Percentiles rank a stretch among this genome's conserved stretches.
Evolutionary conservation across 768 basidiomycete species (phyloP).

Genomic region (Pleurotus djamor): DNA sequence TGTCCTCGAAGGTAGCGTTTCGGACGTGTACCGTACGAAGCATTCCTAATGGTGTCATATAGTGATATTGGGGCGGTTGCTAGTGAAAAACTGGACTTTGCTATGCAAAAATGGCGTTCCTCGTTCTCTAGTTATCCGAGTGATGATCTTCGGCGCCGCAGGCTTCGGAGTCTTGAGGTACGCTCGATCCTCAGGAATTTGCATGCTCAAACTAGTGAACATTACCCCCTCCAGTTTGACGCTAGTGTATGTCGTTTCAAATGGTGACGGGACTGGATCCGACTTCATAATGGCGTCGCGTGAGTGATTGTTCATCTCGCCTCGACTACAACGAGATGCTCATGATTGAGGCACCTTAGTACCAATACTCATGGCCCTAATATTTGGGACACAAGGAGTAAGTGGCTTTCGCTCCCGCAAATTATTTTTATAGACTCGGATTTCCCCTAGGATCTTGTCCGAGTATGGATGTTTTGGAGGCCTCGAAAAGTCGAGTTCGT

Average conservation of each 20-base stretch:
- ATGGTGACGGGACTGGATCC: background rate
- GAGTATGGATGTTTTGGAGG: background rate
- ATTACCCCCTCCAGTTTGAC: background rate
- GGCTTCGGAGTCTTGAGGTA: background rate
- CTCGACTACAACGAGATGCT: background rate
- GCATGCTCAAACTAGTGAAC: too few species aligned
- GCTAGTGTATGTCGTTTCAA: slow-evolving; percentile 1
- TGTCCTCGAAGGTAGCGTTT: background rate
- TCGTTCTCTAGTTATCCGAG: background rate
- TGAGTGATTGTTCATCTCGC: background rate
- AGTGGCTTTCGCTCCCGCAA: background rate
- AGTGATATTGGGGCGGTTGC: background rate
- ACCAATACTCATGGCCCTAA: background rate
- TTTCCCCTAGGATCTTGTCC: background rate
- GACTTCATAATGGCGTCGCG: slow-evolving; percentile 5
- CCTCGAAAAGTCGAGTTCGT: background rate
- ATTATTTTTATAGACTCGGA: background rate
- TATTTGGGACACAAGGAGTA: slow-evolving; percentile 1
- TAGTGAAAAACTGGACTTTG: background rate
- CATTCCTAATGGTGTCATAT: background rate
- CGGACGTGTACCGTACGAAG: background rate
- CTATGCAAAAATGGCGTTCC: slow-evolving; percentile 1
- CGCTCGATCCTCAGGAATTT: background rate
- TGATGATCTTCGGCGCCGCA: background rate
- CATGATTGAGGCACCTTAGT: background rate